Evolutionary conservation across 176 grass and related monocot species (phyloP), one percentile per base, ranked within the genome.

Genomic region (bread wheat (Triticum aestivum)): DNA sequence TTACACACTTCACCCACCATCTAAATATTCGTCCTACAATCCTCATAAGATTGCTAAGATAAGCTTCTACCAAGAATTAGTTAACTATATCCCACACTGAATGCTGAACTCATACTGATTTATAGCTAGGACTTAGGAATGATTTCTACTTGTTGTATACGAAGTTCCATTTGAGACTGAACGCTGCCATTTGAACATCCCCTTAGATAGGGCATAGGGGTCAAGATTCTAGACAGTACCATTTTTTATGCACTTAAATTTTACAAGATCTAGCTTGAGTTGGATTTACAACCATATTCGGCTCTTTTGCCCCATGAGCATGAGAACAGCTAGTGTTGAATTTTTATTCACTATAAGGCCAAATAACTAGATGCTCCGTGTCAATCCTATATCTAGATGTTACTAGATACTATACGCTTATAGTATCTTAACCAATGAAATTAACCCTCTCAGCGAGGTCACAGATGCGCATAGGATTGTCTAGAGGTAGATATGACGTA

Each of bases 81-180:
- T 10, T 20, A 63, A 35, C 5, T 78, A 54, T 54, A 54, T 54
- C 51, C 51, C 51, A 54, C 51, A 54, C 51, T 54, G 15, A 54
- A 18, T 54, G 15, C 51, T 54, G 23, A 59, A 59, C 54, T 15
- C 10, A 11, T 7, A 56, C 52, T 34, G 8, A 11, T 86, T 51
- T 54, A 15, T 54, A 18, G 51, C 51, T 61, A 66, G 38, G 21
- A 63, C 20, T 51, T 61, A 21, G 54, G 21, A 63, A 20, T 64
- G 30, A 47, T 87, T 59, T 21, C 14, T 56, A 66, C 11, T 69
- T 75, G 1, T 44, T 52, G 49, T 38, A 8, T 79, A 9, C 7
- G 9, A n/a, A 37, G 6, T 54, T 74, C 83, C 61, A 88, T 30
- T 78, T 87, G 47, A 88, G 11, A 14, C 20, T 77, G 45, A 77